phyloP scores from a whole-genome alignment of 2,329 filamentous ascomycete species.

The Fusarium lateritium region DNA sequence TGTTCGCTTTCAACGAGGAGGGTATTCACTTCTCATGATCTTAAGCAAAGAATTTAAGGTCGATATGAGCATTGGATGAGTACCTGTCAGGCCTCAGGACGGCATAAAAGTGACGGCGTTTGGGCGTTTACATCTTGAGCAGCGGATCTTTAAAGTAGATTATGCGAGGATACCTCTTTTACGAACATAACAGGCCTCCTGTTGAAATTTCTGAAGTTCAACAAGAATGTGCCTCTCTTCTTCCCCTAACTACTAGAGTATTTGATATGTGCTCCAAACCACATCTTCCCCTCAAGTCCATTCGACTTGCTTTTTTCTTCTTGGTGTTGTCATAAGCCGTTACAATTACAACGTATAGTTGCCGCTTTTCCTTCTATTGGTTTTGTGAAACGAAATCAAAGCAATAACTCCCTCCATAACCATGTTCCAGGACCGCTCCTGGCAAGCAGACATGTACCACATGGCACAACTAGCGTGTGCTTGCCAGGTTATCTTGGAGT shows the following conservation, averaged over 20 bases:
- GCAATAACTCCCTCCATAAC: conserved; percentile 42
- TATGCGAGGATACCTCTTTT: conserved; percentile 34
- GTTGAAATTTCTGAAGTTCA: conserved; percentile 24
- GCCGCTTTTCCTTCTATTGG: conserved; percentile 53
- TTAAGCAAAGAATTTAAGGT: conserved; percentile 8
- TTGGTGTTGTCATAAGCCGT: conserved; percentile 52
- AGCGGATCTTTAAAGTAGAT: conserved; percentile 24
- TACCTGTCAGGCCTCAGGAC: conserved; percentile 1
- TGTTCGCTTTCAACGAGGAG: conserved; percentile 89
- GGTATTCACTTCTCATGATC: conserved; percentile 88
- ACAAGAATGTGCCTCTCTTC: conserved; percentile 32
- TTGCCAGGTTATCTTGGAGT: conserved; percentile 15
- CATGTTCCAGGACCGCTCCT: conserved; percentile 22
- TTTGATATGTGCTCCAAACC: conserved; percentile 47
- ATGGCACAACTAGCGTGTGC: conserved; percentile 6
- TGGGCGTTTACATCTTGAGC: conserved; percentile 27
- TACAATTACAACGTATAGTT: conserved; percentile 53
- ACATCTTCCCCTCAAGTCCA: conserved; percentile 35
- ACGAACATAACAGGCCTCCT: conserved; percentile 9
- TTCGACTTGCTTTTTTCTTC: conserved; percentile 39
- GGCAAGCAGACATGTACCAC: conserved; percentile 25
- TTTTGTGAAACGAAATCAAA: conserved; percentile 48
- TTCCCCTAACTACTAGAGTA: conserved; percentile 23
- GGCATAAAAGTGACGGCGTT: conserved; percentile 40
- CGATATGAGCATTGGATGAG: conserved; percentile 6